Evolutionary conservation across 495 filamentous ascomycete species (phyloP), one percentile per base, ranked within the genome.

Genomic region (Apiosordaria backusii): DNA sequence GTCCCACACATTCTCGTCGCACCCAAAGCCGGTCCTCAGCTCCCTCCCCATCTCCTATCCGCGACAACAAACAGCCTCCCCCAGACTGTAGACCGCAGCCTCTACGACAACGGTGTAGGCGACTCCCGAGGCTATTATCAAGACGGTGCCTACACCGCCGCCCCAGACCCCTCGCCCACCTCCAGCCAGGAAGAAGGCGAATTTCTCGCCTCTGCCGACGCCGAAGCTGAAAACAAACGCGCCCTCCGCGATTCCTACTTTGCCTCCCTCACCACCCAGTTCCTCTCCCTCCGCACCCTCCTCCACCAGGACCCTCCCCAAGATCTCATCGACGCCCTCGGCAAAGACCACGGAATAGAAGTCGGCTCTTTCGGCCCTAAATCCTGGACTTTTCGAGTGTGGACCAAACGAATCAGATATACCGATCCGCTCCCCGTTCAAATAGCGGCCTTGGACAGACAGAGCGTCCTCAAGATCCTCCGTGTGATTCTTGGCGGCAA

Each of bases 91-190:
- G 81, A 77, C 73, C 70, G 77, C 62, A 75, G 76, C 65, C 75
- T 82, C 70, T 79, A 82, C 72, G 67, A 77, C 50, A 68, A 74
- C 63, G 78, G 75, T 62, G 68, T 74, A 23, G 83, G 79, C 61
- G 83, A 86, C 72, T 76, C 77, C 35, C 70, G 86, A 57, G 90
- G 87, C 2, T 88, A 84, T 69, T 91, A 90, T 70, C 71, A 83
- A 25, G 87, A 92, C 71, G 90, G 90, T 45, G 88, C 89, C n/a
- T 93, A 89, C 66, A 83, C 83, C 13, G 88, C 86, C 15, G 78
- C 75, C 2, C 83, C 83, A 1, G 71, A 74, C 3, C 50, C 61
- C 1, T 57, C 67, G 35, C 40, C 35, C 35, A 18, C 58, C 19
- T 27, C 57, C 23, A 50, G 40, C 40, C 23, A 27, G 22, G 45